Conservation (phyloP, 1,284 basidiomycete species). For the Porogramme epimiltina region DNA sequence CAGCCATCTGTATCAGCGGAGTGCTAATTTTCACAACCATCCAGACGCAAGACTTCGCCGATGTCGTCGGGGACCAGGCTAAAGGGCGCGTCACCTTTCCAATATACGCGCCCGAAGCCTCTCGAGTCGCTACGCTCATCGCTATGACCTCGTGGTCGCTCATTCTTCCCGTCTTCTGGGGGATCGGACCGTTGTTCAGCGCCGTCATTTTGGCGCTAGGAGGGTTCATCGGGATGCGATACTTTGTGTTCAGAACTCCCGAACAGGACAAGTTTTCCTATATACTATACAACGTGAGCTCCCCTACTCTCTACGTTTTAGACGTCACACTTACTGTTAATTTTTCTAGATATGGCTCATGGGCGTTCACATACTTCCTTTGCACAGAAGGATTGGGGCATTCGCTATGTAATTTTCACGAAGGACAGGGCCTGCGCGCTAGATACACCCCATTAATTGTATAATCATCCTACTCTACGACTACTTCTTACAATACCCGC, state of each 20-base stretch:
- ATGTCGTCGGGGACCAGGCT: conserved; percentile 34
- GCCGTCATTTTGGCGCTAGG: conserved; percentile 27
- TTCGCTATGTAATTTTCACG: no score
- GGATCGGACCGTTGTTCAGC: conserved; percentile 18
- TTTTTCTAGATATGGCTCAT: no score
- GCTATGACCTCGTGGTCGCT: conserved; percentile 32
- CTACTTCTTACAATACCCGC: no score
- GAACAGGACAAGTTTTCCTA: conserved; percentile 28
- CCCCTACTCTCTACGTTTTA: no score
- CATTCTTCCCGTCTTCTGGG: conserved; percentile 26
- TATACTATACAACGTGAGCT: conserved; percentile 30
- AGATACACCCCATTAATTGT: no score
- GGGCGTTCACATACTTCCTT: no score
- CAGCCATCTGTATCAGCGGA: conserved; percentile 31
- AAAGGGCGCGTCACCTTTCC: conserved; percentile 36
- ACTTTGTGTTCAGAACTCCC: conserved; percentile 21
- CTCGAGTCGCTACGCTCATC: conserved; percentile 29
- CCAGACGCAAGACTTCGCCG: conserved; percentile 38
- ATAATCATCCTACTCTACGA: no score
- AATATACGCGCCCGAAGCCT: conserved; percentile 32
- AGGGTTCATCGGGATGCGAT: conserved; percentile 28
- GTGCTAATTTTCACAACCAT: conserved; percentile 36
- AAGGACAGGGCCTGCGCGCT: no score
- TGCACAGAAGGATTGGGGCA: no score
- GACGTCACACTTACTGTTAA: no score